A percentile compares a stretch with the other conserved stretches of the same genome.
Evolutionary conservation across 805 yeast species (phyloP).

Genomic region (Scheffersomyces amazonensis): DNA sequence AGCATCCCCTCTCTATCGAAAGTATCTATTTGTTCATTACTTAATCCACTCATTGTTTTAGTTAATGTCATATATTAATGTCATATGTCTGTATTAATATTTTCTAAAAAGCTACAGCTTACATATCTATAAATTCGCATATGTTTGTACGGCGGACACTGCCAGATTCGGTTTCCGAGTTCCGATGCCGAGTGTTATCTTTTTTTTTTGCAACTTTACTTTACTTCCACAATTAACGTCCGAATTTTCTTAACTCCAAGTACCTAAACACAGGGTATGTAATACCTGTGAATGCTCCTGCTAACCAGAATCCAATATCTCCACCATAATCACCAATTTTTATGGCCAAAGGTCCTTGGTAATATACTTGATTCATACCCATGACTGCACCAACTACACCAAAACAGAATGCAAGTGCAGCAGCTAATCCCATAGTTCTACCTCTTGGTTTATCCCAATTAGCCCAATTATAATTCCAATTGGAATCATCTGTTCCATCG

Average conservation of each 20-base stretch:
- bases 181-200: too few species aligned
- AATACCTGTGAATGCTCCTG: conserved; percentile 31
- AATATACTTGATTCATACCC: conserved; percentile 41
- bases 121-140: too few species aligned
- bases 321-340: conserved; percentile 30
- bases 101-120: too few species aligned
- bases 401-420: conserved; percentile 23
- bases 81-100: too few species aligned
- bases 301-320: conserved; percentile 37
- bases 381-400: conserved; percentile 38
- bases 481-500: conserved; percentile 3
- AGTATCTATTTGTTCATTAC: conserved; percentile 45
- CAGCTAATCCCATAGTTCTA: conserved; percentile 33
- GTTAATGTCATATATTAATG: neutral
- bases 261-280: conserved; percentile 30
- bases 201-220: too few species aligned
- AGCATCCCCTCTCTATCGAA: conserved; percentile 61
- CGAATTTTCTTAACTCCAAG: conserved; percentile 26
- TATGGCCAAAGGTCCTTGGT: conserved; percentile 34
- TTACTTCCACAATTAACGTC: neutral
- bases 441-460: conserved; percentile 24
- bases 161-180: too few species aligned
- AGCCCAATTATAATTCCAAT: conserved; percentile 20
- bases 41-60: conserved; percentile 8
- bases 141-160: too few species aligned